Conservation (phyloP, 1,284 basidiomycete species). For the Austroboletus novae-zelandiae region DNA sequence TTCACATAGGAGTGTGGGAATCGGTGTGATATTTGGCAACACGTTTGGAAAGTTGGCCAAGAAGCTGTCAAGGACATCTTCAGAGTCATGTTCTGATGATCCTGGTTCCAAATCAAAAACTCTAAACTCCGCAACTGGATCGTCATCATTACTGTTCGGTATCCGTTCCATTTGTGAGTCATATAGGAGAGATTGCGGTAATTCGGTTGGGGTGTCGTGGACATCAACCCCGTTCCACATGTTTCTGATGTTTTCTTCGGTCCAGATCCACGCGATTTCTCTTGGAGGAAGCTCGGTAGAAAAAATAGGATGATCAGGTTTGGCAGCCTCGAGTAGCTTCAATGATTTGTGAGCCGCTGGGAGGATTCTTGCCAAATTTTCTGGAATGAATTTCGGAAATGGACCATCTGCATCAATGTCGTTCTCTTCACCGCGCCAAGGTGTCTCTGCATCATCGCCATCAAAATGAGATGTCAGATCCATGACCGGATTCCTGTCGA, state of each 20-base stretch:
- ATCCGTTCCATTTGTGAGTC: background rate
- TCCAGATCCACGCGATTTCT: constrained; percentile 68
- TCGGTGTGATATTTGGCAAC: constrained; percentile 64
- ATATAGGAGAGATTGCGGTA: background rate
- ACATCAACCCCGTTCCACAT: constrained; percentile 34
- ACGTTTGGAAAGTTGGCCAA: constrained; percentile 52
- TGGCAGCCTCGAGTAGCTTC: constrained; percentile 56
- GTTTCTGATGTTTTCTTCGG: constrained; percentile 45
- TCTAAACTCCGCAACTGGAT: constrained; percentile 46
- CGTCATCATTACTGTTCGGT: constrained; percentile 21
- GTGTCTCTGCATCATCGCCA: constrained; percentile 36
- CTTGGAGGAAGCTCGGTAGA: constrained; percentile 25
- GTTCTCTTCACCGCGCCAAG: constrained; percentile 39
- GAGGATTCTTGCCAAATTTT: constrained; percentile 47
- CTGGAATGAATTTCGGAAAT: constrained; percentile 62
- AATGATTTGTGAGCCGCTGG: constrained; percentile 66
- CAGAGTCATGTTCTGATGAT: constrained; percentile 29
- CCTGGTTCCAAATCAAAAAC: constrained; percentile 71
- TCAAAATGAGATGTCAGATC: constrained; percentile 33
- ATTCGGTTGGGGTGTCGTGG: background rate
- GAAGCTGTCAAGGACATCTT: constrained; percentile 43
- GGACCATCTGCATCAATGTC: constrained; percentile 35
- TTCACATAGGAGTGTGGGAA: constrained; percentile 54
- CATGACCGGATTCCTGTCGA: constrained; percentile 16
- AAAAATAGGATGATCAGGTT: constrained; percentile 58